Percentiles rank a stretch among this genome's conserved stretches.
Conservation (phyloP, 371 early-diverging fungal species). For the Smittium culicis region DNA sequence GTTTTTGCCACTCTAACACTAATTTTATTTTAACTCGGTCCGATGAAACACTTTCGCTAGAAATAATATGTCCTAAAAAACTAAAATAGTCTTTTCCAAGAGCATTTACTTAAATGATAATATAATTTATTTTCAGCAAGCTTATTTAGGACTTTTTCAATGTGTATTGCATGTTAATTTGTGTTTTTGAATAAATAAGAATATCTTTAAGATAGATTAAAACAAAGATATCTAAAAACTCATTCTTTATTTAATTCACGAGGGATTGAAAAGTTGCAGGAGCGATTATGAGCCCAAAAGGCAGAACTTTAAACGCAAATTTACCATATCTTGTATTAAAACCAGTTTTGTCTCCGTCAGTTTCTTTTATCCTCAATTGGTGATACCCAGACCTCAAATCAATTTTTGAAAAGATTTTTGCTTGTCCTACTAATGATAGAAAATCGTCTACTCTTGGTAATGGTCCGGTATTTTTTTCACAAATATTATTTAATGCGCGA, state of each 20-base stretch:
- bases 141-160: constrained; percentile 23
- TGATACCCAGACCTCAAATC: constrained; percentile 29
- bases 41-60: constrained; percentile 20
- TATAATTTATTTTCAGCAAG: constrained; percentile 27
- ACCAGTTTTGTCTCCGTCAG: constrained; percentile 33
- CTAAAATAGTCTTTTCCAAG: constrained; percentile 26
- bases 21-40: constrained; percentile 23
- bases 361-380: constrained; percentile 21
- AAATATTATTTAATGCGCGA: constrained; percentile 22
- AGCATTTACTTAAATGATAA: constrained; percentile 37
- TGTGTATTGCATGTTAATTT: constrained; percentile 33
- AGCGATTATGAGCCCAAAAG: constrained; percentile 35
- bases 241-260: constrained; percentile 28
- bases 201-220: constrained; percentile 44
- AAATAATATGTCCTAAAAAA: constrained; percentile 33
- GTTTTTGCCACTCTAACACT: constrained; percentile 27
- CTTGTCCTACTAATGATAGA: constrained; percentile 19
- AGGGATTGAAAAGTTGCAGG: constrained; percentile 32
- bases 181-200: constrained; percentile 34
- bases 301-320: constrained; percentile 36
- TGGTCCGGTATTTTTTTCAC: constrained; percentile 20
- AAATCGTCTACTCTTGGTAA: constrained; percentile 36
- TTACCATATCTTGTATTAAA: constrained; percentile 33
- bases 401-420: constrained; percentile 19
- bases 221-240: constrained; percentile 26